phyloP scores from a whole-genome alignment of 441 rosid species.

The Populus tomentosa region DNA sequence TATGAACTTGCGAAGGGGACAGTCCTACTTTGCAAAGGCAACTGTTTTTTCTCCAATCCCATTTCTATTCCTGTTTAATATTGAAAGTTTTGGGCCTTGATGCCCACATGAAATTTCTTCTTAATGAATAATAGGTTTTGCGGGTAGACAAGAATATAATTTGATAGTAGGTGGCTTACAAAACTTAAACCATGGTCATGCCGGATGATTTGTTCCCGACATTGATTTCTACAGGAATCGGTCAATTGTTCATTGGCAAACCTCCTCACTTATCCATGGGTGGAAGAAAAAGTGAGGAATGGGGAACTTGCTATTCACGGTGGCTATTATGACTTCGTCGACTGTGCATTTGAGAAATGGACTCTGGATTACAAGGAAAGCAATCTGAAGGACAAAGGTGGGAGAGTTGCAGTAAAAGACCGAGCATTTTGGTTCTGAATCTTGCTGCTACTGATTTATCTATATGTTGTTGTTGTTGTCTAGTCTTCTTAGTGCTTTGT shows the following conservation, averaged over 20 bases:
- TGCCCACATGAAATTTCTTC: neutral
- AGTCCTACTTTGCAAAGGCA: neutral
- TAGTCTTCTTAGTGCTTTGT: neutral
- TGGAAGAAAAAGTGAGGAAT: constrained; percentile 67
- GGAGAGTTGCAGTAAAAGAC: constrained; percentile 39
- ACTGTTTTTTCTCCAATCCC: neutral
- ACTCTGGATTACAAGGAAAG: constrained; percentile 46
- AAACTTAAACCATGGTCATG: neutral
- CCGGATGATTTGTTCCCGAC: neutral
- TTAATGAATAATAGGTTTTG: neutral
- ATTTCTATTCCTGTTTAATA: neutral
- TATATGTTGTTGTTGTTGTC: neutral
- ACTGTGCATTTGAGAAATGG: constrained; percentile 93
- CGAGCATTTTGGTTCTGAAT: constrained; percentile 56
- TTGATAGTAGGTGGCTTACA: neutral
- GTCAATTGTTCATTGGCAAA: constrained; percentile 61
- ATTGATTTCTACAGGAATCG: constrained; percentile 47
- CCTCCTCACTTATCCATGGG: constrained; percentile 90
- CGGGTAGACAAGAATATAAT: neutral
- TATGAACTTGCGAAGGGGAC: neutral
- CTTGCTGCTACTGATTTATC: neutral
- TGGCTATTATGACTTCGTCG: constrained; percentile 73
- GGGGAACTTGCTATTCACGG: constrained; percentile 71
- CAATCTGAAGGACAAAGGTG: constrained; percentile 26
- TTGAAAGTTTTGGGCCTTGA: neutral